Base-by-base conservation (phyloP, 2,329 filamentous ascomycete genomes). In the Fusarium clavum region DNA sequence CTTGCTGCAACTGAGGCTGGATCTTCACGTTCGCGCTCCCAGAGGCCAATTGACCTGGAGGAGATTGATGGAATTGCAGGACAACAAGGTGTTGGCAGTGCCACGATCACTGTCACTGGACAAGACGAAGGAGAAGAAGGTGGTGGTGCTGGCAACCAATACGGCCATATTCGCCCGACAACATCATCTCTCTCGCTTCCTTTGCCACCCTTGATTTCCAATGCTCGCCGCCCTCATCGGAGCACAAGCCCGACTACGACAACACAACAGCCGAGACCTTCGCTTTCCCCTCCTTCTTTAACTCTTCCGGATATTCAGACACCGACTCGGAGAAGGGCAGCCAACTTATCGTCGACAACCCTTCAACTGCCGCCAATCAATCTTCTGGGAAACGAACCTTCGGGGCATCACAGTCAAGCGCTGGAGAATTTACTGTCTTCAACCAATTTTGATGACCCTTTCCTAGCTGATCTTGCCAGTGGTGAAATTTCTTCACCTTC, bases 401-500 rank as follows among this genome's bases (percentile, higher is more conserved):
- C 30, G 7, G 61, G 47, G 38, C 55, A 45, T 34, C 29, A 56
- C 32, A 27, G 18, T 44, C 60, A 45, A 22, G 54, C 55, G 12
- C 46, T 65, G 25, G 45, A 62, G 18, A 51, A 70, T 30, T 47
- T 54, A 25, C 45, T 70, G 20, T 25, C 46, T 10, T 32, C 51
- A 25, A 43, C 58, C 34, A 56, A 61, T 52, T 41, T 69, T 43
- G 75, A 78, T 25, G 72, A 77, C 43, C 58, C 68, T 18, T 73
- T 72, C 38, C 64, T 81, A 22, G 56, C 55, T 43, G 69, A 62
- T n/a, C 57, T 81, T 27, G 64, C 71, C 43, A 73, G 76, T 41
- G 63, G 62, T 53, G 74, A 79, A 16, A 79, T 79, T 56, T 81
- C 79, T 12, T 81, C 80, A 4, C 79, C 79, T 24, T 80, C 80